Evolutionary conservation across 2,329 filamentous ascomycete genomes (phyloP), one percentile per base, ranked within the genome.

Genomic region (Colletotrichum sp.): DNA sequence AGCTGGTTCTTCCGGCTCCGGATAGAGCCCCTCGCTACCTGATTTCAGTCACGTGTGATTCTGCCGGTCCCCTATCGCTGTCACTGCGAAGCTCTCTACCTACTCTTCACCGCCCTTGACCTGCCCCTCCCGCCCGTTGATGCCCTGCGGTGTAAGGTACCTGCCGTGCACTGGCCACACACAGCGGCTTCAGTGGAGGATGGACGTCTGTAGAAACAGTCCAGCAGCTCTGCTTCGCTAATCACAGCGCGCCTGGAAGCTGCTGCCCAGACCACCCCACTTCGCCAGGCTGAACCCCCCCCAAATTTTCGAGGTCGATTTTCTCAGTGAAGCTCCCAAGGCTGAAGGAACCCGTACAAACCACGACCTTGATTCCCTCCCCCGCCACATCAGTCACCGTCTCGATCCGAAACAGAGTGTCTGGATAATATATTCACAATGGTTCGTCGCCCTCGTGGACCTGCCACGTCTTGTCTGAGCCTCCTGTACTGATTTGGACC

Each of bases 231-330:
- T 68, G 63, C 55, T 69, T 63, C 34, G 59, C 69, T 73, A 62
- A 74, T 69, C 71, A 74, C 21, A 70, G 43, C 52, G 43, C 52
- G 58, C 63, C 73, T 73, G 55, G 58, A 70, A 71, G 74, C 65
- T 74, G 64, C 71, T 62, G 71, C 59, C 74, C 71, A 56, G 70
- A 34, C 48, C 69, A 48, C 71, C 71, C 74, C 71, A 76, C 74
- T 66, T 76, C 64, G 38, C 74, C 71, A 74, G 74, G 74, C 74
- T 76, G 74, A 76, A 76, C 74, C 71, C 66, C 55, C 55, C 74
- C 71, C 71, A 76, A 76, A 76, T 66, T 76, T 76, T 74, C 52
- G 36, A 74, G 63, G 63, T 43, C 73, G 73, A 75, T 75, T 75
- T 75, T 75, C 69, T 75, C 63, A 38, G 73, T 64, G 63, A 65